These are phyloP conservation scores for Saturnispora kantuleensis DNA, from an alignment of 805 yeast genomes.

Conservation along the genomic window DNA sequence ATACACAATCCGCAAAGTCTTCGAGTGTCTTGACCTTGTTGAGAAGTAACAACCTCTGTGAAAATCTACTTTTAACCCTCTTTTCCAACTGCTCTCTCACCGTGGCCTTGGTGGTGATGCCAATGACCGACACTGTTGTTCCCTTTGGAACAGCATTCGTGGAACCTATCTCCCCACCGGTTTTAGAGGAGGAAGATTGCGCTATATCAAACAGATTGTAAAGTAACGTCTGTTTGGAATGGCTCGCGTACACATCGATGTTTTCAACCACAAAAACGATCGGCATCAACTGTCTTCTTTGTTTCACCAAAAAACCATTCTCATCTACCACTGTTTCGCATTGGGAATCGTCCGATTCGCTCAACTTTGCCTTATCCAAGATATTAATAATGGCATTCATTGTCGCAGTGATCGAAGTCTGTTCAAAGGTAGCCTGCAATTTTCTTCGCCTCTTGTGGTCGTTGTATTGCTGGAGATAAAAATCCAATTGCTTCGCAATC, in stretches of 20 bases:
- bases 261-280: constrained; percentile 78
- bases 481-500: constrained; percentile 75
- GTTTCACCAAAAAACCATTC: constrained; percentile 16
- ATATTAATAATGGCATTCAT: constrained; percentile 48
- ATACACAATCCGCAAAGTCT: constrained; percentile 41
- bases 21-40: constrained; percentile 40
- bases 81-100: constrained; percentile 79
- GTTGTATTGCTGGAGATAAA: constrained; percentile 16
- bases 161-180: constrained; percentile 16
- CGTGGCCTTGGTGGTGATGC: constrained; percentile 65
- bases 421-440: constrained; percentile 29
- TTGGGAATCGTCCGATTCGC: constrained; percentile 12
- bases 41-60: constrained; percentile 63
- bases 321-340: constrained; percentile 15
- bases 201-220: constrained; percentile 85
- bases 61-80: constrained; percentile 81
- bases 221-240: constrained; percentile 68
- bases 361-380: constrained; percentile 31
- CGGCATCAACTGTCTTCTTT: constrained; percentile 32
- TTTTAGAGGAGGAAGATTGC: constrained; percentile 33
- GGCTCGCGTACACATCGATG: constrained; percentile 66
- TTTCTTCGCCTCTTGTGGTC: constrained; percentile 11
- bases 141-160: constrained; percentile 24
- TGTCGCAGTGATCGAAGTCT: constrained; percentile 48
- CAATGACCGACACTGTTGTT: constrained; percentile 72